phyloP scores from a whole-genome alignment of 768 basidiomycete species.

The Tulasnella sp. region DNA sequence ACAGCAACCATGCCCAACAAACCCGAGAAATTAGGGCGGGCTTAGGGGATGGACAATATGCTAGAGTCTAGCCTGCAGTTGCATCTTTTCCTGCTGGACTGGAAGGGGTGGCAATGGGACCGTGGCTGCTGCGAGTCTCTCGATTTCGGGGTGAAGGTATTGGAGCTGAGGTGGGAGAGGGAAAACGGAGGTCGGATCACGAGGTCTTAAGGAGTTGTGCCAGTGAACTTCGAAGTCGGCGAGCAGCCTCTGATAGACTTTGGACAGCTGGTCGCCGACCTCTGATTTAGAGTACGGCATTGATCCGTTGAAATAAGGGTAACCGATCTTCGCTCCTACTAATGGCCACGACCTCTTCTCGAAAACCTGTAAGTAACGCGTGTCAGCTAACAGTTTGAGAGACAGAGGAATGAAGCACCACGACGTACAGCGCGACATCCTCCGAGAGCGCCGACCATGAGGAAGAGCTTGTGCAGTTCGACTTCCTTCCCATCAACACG shows the following conservation, averaged over 20 bases:
- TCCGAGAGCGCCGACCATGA: constrained; percentile 22
- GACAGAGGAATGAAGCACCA: background rate
- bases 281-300: background rate
- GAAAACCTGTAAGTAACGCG: background rate
- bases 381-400: background rate
- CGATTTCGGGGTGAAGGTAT: too few species aligned
- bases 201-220: background rate
- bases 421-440: constrained; percentile 8
- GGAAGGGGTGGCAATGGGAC: too few species aligned
- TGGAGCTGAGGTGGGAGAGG: constrained; percentile 6
- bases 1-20: too few species aligned
- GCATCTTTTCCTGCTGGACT: too few species aligned
- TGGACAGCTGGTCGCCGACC: constrained; percentile 9
- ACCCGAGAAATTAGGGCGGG: too few species aligned
- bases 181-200: background rate
- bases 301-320: constrained; percentile 6
- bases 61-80: too few species aligned
- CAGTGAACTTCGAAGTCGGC: constrained; percentile 22
- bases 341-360: constrained; percentile 7
- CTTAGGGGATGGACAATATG: too few species aligned
- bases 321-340: constrained; percentile 25
- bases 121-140: too few species aligned
- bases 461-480: constrained; percentile 16
- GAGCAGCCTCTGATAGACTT: constrained; percentile 5
- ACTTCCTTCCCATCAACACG: constrained; percentile 20